Conservation (phyloP, 2,329 filamentous ascomycete genomes). For the Paraconiothyrium sp. region DNA sequence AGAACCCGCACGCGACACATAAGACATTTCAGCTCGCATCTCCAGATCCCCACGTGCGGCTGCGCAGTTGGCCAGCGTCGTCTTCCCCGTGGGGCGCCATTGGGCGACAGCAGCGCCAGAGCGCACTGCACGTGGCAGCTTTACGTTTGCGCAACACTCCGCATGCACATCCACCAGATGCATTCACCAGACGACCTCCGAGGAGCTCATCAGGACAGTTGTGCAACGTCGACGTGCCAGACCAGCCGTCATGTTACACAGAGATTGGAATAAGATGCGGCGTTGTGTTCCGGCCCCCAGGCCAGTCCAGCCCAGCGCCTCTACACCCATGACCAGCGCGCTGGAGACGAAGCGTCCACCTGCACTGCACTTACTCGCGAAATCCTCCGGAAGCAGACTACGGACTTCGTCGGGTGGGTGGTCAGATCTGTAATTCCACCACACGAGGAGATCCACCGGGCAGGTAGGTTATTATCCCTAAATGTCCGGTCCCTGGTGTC, state of each 20-base stretch:
- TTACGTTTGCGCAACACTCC: not conserved
- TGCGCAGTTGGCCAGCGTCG: not conserved
- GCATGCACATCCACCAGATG: not conserved
- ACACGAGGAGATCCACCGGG: not conserved
- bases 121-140: not conserved
- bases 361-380: not conserved
- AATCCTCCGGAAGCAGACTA: not conserved
- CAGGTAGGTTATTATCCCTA: not conserved
- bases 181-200: not conserved
- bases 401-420: not conserved
- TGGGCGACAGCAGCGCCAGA: not conserved
- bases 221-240: too few relatives aligned
- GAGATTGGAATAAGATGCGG: not conserved
- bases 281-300: too few relatives aligned
- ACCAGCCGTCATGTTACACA: not conserved
- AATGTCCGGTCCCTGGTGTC: too few relatives aligned
- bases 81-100: not conserved
- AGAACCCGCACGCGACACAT: conserved; percentile 1
- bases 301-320: not conserved
- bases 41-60: not conserved
- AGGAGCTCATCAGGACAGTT: too few relatives aligned
- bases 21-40: not conserved
- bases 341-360: not conserved
- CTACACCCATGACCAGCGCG: not conserved
- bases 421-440: not conserved